These are phyloP conservation scores for Mycena floridula DNA, from an alignment of 768 basidiomycete genomes.

Conservation along the genomic window DNA sequence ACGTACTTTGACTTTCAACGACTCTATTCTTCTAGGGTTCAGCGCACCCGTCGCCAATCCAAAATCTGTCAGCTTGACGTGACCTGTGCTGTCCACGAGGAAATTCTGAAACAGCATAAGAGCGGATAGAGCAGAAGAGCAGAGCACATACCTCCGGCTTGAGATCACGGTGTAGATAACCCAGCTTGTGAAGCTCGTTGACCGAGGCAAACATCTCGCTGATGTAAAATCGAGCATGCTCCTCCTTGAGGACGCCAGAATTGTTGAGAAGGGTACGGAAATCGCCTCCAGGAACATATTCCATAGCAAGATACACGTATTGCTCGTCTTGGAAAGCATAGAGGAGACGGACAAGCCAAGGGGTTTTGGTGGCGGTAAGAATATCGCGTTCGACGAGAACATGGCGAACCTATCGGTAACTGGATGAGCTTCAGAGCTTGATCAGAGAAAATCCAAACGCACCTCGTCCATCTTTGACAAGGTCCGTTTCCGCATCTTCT, in stretches of 20 bases:
- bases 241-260: slow-evolving; percentile 95
- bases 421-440: not conserved
- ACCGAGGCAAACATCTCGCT: slow-evolving; percentile 97
- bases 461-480: slow-evolving; percentile 99
- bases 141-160: slow-evolving; percentile 81
- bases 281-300: slow-evolving; percentile 98
- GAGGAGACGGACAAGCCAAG: slow-evolving; percentile 90
- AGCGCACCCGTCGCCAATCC: slow-evolving; percentile 95
- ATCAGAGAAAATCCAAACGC: slow-evolving; percentile 2
- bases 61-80: slow-evolving; percentile 97
- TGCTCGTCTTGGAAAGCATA: slow-evolving; percentile 96
- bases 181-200: slow-evolving; percentile 91
- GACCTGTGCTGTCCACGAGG: slow-evolving; percentile 89
- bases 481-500: slow-evolving; percentile 95
- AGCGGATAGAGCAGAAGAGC: not conserved
- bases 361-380: slow-evolving; percentile 92
- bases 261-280: slow-evolving; percentile 97
- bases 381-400: slow-evolving; percentile 98
- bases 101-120: slow-evolving; percentile 65
- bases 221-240: slow-evolving; percentile 95
- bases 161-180: slow-evolving; percentile 96
- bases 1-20: slow-evolving; percentile 82
- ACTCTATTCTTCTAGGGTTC: slow-evolving; percentile 92
- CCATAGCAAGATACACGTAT: slow-evolving; percentile 96
- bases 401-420: slow-evolving; percentile 76